Evolutionary conservation across 805 yeast genomes (phyloP).

Genomic region (Ogataea zsoltii): DNA sequence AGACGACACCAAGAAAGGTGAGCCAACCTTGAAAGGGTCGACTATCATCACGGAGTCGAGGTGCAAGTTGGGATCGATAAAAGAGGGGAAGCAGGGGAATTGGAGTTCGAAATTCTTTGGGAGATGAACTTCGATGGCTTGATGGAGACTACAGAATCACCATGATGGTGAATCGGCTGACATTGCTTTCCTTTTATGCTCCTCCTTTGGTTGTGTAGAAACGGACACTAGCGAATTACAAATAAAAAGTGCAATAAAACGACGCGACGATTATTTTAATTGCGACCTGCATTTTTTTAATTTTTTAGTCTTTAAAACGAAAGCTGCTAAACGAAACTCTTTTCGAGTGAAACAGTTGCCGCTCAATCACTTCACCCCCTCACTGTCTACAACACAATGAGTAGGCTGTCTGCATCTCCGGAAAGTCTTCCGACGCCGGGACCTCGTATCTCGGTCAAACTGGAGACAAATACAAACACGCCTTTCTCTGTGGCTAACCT

Average conservation of each 20-base stretch:
- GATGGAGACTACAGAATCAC: too few species aligned
- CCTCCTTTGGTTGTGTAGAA: too few species aligned
- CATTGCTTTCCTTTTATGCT: not conserved
- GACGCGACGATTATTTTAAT: too few species aligned
- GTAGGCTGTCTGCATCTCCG: conserved; percentile 11
- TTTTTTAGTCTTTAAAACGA: too few species aligned
- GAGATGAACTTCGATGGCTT: conserved; percentile 7
- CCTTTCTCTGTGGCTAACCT: conserved; percentile 10
- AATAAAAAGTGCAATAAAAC: too few species aligned
- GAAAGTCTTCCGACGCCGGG: conserved; percentile 10
- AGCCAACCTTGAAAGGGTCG: conserved; percentile 8
- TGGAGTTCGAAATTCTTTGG: conserved; percentile 19
- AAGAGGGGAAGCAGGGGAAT: not conserved
- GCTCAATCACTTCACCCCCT: too few species aligned
- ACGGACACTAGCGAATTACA: too few species aligned
- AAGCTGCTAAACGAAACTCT: too few species aligned
- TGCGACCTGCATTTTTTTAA: too few species aligned
- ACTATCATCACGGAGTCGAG: conserved; percentile 12
- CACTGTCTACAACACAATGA: too few species aligned
- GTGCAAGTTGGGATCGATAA: conserved; percentile 3
- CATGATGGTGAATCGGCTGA: not conserved
- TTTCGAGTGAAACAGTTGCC: too few species aligned
- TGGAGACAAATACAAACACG: conserved; percentile 7
- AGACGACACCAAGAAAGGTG: conserved; percentile 3
- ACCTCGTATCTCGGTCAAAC: conserved; percentile 6